Evolutionary conservation across 1,284 basidiomycete genomes (phyloP).

Genomic region (Sporisorium sorghi): DNA sequence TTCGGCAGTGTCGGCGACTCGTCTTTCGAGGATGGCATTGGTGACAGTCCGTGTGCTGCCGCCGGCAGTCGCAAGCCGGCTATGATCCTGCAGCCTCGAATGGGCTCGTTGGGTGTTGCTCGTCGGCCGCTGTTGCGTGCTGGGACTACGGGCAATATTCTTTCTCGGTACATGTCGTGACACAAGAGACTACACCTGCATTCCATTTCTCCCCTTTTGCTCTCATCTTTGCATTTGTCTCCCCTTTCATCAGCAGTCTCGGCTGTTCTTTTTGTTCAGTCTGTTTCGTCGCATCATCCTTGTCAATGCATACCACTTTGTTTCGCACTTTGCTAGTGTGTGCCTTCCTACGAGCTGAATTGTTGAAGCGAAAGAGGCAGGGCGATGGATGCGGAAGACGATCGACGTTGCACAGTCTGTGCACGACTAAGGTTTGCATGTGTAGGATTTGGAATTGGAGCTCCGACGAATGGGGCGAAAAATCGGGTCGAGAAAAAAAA

Average conservation of each 20-base stretch:
- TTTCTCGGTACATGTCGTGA: slow-evolving; percentile 20
- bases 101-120: slow-evolving; percentile 23
- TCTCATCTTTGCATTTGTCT: not conserved
- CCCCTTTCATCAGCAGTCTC: not conserved
- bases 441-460: slow-evolving; percentile 9
- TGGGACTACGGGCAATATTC: slow-evolving; percentile 43
- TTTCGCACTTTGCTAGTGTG: not conserved
- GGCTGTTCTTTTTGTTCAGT: not conserved
- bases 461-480: slow-evolving; percentile 26
- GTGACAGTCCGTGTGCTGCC: slow-evolving; percentile 61
- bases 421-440: not conserved
- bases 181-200: not conserved
- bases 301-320: not conserved
- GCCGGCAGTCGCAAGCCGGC: slow-evolving; percentile 29
- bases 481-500: too few species aligned
- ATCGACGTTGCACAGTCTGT: not conserved
- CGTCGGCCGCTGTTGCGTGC: slow-evolving; percentile 43
- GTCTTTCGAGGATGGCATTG: slow-evolving; percentile 58
- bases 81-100: slow-evolving; percentile 33
- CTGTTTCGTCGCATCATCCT: slow-evolving; percentile 1
- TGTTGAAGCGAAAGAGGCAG: not conserved
- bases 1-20: slow-evolving; percentile 63
- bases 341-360: not conserved
- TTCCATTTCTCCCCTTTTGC: too few species aligned
- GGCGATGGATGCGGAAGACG: not conserved